These are phyloP conservation scores for Ballota nigra DNA, from an alignment of 257 asterid species.

Conservation along the genomic window DNA sequence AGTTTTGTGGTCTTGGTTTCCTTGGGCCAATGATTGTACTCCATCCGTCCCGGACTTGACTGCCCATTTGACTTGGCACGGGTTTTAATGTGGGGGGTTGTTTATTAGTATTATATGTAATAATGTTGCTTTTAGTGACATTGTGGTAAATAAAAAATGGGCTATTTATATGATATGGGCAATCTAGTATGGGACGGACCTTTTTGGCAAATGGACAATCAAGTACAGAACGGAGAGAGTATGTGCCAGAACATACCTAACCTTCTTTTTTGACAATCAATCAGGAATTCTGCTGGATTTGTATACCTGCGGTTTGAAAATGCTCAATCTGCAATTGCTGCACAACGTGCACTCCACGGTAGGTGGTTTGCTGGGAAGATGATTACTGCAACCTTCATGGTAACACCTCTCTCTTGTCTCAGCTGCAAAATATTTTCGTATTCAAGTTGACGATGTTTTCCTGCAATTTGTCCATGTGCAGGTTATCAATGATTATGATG, in stretches of 20 bases:
- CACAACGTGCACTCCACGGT: constrained; percentile 71
- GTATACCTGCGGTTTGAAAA: constrained; percentile 65
- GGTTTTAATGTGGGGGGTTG: too few relatives aligned
- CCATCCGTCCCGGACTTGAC: too few relatives aligned
- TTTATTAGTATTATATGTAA: too few relatives aligned
- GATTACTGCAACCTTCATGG: constrained; percentile 77
- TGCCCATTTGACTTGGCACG: too few relatives aligned
- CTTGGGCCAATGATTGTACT: not conserved
- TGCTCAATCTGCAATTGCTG: constrained; percentile 48
- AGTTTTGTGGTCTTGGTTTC: not conserved
- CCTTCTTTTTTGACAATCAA: not conserved
- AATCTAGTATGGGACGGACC: too few relatives aligned
- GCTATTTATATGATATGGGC: too few relatives aligned
- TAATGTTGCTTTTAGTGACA: too few relatives aligned
- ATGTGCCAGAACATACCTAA: too few relatives aligned
- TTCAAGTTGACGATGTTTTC: not conserved
- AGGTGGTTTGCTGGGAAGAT: constrained; percentile 84
- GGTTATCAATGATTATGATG: constrained; percentile 45
- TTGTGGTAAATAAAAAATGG: too few relatives aligned
- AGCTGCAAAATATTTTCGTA: not conserved
- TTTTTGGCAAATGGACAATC: too few relatives aligned
- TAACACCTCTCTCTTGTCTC: constrained; percentile 9
- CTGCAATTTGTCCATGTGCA: constrained; percentile 19
- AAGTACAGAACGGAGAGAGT: too few relatives aligned
- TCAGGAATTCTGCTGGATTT: constrained; percentile 59